Evolutionary conservation across 176 grass and related monocot species (phyloP).

Genomic region (Oryza glumipatula): DNA sequence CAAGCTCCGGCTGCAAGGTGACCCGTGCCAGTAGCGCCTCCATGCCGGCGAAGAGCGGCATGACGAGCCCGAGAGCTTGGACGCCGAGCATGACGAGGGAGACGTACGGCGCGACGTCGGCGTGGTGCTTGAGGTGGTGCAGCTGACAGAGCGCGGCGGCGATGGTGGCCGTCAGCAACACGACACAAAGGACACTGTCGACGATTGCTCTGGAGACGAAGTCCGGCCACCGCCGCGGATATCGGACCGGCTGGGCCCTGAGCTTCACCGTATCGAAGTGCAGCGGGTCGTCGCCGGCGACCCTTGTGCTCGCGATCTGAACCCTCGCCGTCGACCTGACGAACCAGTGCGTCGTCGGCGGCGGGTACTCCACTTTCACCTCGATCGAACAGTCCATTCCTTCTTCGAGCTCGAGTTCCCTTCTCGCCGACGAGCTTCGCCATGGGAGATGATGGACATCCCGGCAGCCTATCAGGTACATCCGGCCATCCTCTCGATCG

Average conservation of each 20-base stretch:
- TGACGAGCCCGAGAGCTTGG: conserved; percentile 50
- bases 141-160: conserved; percentile 56
- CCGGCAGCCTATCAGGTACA: conserved; percentile 58
- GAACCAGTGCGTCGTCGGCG: conserved; percentile 74
- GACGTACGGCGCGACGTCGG: conserved; percentile 36
- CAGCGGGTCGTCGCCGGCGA: conserved; percentile 42
- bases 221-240: conserved; percentile 33
- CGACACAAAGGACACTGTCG: conserved; percentile 48
- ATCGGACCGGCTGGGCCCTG: conserved; percentile 47
- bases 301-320: conserved; percentile 47
- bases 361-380: conserved; percentile 78
- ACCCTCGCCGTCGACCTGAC: conserved; percentile 71
- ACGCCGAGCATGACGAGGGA: conserved; percentile 59
- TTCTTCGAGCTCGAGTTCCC: conserved; percentile 35
- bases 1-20: background rate
- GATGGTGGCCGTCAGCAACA: conserved; percentile 64
- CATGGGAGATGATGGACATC: conserved; percentile 42
- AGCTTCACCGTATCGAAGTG: conserved; percentile 53
- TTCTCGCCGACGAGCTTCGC: conserved; percentile 30
- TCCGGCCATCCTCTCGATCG: conserved; percentile 39
- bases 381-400: conserved; percentile 84
- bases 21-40: conserved; percentile 48
- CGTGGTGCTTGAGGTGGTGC: conserved; percentile 44
- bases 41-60: conserved; percentile 49
- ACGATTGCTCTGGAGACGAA: conserved; percentile 30